These are phyloP conservation scores for Lactifluus subvellereus DNA, from an alignment of 768 basidiomycete genomes.

Conservation along the genomic window DNA sequence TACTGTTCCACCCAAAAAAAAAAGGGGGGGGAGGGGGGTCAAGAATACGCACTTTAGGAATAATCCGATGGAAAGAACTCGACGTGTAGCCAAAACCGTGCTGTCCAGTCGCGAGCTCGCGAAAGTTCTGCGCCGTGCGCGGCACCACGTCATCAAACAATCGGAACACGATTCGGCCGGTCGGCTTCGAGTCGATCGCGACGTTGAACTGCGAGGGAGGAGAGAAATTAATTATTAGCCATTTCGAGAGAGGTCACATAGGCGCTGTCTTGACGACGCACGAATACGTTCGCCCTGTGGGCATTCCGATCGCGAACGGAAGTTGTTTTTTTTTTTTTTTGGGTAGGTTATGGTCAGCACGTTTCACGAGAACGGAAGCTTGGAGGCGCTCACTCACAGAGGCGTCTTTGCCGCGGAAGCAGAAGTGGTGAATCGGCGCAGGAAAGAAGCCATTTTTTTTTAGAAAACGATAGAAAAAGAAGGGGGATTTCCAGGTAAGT, in stretches of 20 bases:
- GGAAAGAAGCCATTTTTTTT: conserved; percentile 26
- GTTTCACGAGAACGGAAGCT: too few species aligned
- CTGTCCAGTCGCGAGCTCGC: conserved; percentile 64
- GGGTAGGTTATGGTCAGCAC: not conserved
- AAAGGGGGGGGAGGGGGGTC: too few species aligned
- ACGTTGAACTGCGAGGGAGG: conserved; percentile 49
- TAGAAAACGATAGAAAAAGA: not conserved
- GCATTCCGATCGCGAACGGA: not conserved
- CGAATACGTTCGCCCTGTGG: conserved; percentile 29
- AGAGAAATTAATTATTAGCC: too few species aligned
- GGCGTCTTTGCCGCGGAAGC: conserved; percentile 20
- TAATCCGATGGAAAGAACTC: conserved; percentile 59
- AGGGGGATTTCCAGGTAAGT: too few species aligned
- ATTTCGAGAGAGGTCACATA: not conserved
- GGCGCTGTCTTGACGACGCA: conserved; percentile 3
- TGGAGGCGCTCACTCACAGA: conserved; percentile 13
- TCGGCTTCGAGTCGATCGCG: conserved; percentile 50
- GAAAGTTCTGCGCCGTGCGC: conserved; percentile 74
- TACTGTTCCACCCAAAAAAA: not conserved
- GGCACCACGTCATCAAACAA: conserved; percentile 82
- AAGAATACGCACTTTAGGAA: conserved; percentile 33
- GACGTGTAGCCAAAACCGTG: conserved; percentile 68
- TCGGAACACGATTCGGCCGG: conserved; percentile 75
- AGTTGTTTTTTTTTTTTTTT: too few species aligned
- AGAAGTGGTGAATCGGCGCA: conserved; percentile 25